phyloP scores from a whole-genome alignment of 495 filamentous ascomycete species.

The Parachaetomium inaequale region DNA sequence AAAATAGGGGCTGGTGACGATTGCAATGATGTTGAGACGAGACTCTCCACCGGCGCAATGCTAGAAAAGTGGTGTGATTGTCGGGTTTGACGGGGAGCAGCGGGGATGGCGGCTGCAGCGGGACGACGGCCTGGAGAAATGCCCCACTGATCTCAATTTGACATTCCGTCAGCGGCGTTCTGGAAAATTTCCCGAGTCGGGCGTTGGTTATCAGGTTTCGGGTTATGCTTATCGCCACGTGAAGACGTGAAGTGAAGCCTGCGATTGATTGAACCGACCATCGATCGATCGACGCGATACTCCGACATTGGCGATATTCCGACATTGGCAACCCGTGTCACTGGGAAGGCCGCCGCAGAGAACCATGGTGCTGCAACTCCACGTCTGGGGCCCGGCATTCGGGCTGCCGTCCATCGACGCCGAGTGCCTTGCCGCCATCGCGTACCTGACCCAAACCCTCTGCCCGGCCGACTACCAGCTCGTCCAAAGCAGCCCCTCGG shows the following conservation, averaged over 20 bases:
- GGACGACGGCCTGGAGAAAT: background rate
- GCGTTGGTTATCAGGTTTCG: background rate
- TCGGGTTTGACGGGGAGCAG: background rate
- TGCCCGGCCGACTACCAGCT: slow-evolving; percentile 65
- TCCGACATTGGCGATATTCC: background rate
- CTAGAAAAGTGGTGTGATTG: too few species aligned
- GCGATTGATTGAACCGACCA: background rate
- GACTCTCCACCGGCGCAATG: background rate
- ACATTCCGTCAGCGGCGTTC: slow-evolving; percentile 12
- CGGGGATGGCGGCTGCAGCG: slow-evolving; percentile 1
- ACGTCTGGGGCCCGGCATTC: slow-evolving; percentile 90
- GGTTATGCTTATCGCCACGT: slow-evolving; percentile 17
- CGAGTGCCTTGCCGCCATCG: slow-evolving; percentile 75
- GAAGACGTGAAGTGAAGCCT: slow-evolving; percentile 15
- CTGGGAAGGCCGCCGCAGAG: background rate
- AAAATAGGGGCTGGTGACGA: slow-evolving; percentile 2
- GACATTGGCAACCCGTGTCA: background rate
- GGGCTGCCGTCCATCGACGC: slow-evolving; percentile 83
- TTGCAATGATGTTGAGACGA: background rate
- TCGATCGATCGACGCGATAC: background rate
- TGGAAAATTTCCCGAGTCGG: slow-evolving; percentile 6
- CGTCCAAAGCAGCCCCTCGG: slow-evolving; percentile 66
- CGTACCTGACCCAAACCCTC: slow-evolving; percentile 61
- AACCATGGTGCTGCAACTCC: slow-evolving; percentile 61
- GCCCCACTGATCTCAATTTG: slow-evolving; percentile 6